Evolutionary conservation across 371 early-diverging fungal genomes (phyloP).

Genomic region (Saksenaea oblongispora): DNA sequence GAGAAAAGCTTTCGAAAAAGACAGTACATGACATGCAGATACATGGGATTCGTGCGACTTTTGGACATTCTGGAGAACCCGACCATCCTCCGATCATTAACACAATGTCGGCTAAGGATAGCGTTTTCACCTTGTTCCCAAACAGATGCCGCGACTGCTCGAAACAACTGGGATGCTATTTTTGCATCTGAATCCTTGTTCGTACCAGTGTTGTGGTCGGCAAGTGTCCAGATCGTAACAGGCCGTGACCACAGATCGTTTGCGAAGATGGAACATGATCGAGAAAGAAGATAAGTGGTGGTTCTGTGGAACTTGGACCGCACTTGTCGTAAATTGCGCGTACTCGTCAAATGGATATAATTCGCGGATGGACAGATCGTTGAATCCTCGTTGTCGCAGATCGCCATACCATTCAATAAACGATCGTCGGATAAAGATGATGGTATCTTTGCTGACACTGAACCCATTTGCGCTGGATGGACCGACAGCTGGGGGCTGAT

Average conservation of each 20-base stretch:
- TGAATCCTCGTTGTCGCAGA: slow-evolving; percentile 16
- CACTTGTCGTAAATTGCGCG: slow-evolving; percentile 14
- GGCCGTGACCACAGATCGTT: no score
- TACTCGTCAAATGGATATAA: slow-evolving; percentile 18
- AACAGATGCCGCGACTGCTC: no score
- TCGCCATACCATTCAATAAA: slow-evolving; percentile 17
- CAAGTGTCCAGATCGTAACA: slow-evolving; percentile 14
- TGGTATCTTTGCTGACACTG: slow-evolving; percentile 14
- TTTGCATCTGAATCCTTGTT: no score
- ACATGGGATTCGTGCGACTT: no score
- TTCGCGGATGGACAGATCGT: slow-evolving; percentile 16
- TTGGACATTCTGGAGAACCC: no score
- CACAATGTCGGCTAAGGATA: no score
- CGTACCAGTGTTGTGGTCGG: neutral
- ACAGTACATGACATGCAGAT: no score
- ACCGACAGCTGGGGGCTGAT: slow-evolving; percentile 18
- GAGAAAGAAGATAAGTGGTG: slow-evolving; percentile 14
- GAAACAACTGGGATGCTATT: no score
- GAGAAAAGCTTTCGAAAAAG: no score
- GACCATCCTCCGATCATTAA: no score
- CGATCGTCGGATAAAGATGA: slow-evolving; percentile 17
- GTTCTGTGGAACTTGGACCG: slow-evolving; percentile 12
- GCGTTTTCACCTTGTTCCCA: no score
- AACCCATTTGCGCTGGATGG: slow-evolving; percentile 25
- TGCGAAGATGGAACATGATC: neutral